Evolutionary conservation across 2,329 filamentous ascomycete species (phyloP), one percentile per base, ranked within the genome.

Genomic region (Verticillium longisporum): DNA sequence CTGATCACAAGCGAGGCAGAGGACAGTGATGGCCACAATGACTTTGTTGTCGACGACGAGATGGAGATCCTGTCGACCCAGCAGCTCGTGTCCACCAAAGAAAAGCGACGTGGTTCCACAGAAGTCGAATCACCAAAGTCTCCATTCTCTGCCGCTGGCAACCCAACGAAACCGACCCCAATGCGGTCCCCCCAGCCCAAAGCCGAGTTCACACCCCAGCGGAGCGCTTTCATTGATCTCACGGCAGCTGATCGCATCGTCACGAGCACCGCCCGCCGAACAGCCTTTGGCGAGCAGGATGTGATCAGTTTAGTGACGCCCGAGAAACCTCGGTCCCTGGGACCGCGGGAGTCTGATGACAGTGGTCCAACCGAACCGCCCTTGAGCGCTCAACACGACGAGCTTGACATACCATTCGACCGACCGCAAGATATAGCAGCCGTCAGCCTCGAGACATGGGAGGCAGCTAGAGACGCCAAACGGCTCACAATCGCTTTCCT

Each of bases 11-110:
- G 80, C 63, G 77, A 75, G 63, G 80, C 21, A 6, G 57, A 59
- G n/a, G 21, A 32, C 13, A 59, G n/a, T 26, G 82, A 81, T 31
- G 79, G 80, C 31, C 76, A 76, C 9, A 72, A 75, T 4, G 73
- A 77, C 55, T 87, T 88, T 62, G 71, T 89, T 56, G 75, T 84
- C 33, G 67, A 75, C 18, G 74, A 50, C 21, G 45, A 50, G n/a
- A 50, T 50, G 45, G 45, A 50, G 2, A 21, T 50, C 13, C 11
- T 50, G 9, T 21, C 45, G 18, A 50, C n/a, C 13, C 15, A 10
- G 18, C 45, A 50, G 45, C 45, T n/a, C 6, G 45, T 26, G n/a
- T 7, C 9, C 21, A 15, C 9, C 3, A 5, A 21, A 10, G 45
- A 50, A 7, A 18, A 9, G 6, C 45, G 11, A 1, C 4, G 45